phyloP scores from a whole-genome alignment of 164 flowering plant species.

The Vitis vinifera region DNA sequence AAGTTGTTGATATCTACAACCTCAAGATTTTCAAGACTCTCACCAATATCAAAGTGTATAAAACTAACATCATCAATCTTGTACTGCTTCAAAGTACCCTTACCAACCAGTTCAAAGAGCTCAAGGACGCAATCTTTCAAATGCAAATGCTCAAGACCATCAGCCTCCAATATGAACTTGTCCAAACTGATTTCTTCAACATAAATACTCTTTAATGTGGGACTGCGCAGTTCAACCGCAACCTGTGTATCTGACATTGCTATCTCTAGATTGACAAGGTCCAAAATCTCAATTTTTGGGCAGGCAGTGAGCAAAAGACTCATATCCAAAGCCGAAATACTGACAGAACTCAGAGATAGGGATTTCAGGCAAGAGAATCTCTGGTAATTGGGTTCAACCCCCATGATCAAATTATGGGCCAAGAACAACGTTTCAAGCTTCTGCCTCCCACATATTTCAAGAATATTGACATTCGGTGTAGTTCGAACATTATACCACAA shows the following conservation, averaged over 20 bases:
- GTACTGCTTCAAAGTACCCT: slow-evolving; percentile 62
- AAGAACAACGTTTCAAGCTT: slow-evolving; percentile 65
- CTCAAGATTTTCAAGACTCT: slow-evolving; percentile 74
- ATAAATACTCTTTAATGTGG: slow-evolving; percentile 59
- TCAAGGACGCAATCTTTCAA: slow-evolving; percentile 82
- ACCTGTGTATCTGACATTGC: slow-evolving; percentile 82
- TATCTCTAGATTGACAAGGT: slow-evolving; percentile 73
- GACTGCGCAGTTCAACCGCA: slow-evolving; percentile 69
- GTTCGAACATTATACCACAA: slow-evolving; percentile 74
- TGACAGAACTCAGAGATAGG: slow-evolving; percentile 67
- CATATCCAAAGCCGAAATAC: slow-evolving; percentile 83
- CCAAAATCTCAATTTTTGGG: slow-evolving; percentile 66
- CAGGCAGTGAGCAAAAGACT: slow-evolving; percentile 77
- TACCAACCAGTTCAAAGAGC: slow-evolving; percentile 71
- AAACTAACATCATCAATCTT: slow-evolving; percentile 89
- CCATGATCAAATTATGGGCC: slow-evolving; percentile 69
- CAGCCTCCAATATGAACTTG: slow-evolving; percentile 84
- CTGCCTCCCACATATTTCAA: slow-evolving; percentile 81
- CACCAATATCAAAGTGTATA: slow-evolving; percentile 80
- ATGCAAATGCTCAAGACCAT: slow-evolving; percentile 67
- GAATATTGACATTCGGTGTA: slow-evolving; percentile 66
- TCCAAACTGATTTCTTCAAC: slow-evolving; percentile 81
- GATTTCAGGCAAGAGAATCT: slow-evolving; percentile 71
- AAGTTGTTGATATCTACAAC: slow-evolving; percentile 83
- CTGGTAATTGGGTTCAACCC: slow-evolving; percentile 86